Evolutionary conservation across 441 rosid genomes (phyloP).

Genomic region (Gossypium davidsonii): DNA sequence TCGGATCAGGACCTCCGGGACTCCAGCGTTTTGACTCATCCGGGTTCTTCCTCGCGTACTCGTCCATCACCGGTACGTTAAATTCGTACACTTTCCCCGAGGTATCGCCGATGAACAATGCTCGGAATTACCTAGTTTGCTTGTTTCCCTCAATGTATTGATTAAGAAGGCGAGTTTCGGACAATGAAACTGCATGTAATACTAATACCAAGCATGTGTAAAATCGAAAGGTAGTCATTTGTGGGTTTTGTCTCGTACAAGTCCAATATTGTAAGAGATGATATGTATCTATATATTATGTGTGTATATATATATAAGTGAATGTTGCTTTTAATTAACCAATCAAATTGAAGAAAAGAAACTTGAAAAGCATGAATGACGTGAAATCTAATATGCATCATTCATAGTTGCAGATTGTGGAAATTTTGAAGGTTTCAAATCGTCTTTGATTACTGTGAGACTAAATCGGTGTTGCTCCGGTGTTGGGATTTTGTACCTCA

Average conservation of each 20-base stretch:
- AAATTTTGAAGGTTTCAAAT: no score
- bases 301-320: no score
- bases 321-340: neutral
- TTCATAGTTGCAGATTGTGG: neutral
- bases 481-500: no score
- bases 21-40: slow-evolving; percentile 10
- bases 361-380: neutral
- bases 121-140: slow-evolving; percentile 7
- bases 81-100: neutral
- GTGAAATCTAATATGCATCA: neutral
- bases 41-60: neutral
- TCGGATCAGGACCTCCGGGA: slow-evolving; percentile 24
- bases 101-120: neutral
- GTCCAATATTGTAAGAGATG: neutral
- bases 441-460: no score
- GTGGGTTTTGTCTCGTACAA: neutral
- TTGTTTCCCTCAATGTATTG: neutral
- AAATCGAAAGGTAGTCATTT: neutral
- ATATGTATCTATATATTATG: no score
- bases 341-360: neutral
- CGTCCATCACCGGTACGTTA: neutral
- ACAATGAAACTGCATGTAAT: neutral
- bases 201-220: neutral
- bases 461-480: no score
- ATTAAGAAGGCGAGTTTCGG: slow-evolving; percentile 17